Conservation (phyloP, 2,329 filamentous ascomycete genomes). For the Diaporthe capsici region DNA sequence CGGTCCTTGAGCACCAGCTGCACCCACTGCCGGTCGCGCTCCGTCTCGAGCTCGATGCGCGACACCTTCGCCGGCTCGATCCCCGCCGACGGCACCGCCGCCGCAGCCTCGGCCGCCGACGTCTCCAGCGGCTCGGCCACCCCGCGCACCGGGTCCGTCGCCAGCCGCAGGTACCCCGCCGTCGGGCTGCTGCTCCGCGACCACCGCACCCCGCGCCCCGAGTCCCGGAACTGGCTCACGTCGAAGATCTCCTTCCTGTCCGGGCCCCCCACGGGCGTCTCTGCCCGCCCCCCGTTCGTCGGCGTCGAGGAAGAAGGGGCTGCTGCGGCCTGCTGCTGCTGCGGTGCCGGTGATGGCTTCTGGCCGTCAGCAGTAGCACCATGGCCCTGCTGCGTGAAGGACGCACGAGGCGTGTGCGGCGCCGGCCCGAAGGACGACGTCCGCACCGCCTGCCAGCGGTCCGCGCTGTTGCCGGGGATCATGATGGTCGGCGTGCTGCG, state of each 20-base stretch:
- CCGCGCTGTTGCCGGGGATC: background rate
- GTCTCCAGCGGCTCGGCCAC: conserved; percentile 33
- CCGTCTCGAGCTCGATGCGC: conserved; percentile 32
- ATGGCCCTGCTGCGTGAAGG: background rate
- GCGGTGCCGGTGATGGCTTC: background rate
- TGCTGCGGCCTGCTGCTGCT: background rate
- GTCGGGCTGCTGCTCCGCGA: conserved; percentile 26
- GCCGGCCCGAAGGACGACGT: background rate
- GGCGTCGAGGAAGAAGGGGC: background rate
- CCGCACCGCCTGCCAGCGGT: conserved; percentile 33
- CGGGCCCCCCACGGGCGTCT: background rate
- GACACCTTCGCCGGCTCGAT: conserved; percentile 36
- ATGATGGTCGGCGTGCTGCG: conserved; percentile 37
- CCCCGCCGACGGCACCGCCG: conserved; percentile 1
- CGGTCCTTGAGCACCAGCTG: conserved; percentile 33
- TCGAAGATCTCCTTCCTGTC: conserved; percentile 36
- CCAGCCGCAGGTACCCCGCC: conserved; percentile 34
- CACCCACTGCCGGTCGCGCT: conserved; percentile 27
- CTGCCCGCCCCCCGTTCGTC: background rate
- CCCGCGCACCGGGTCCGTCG: conserved; percentile 25
- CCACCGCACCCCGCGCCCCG: conserved; percentile 29
- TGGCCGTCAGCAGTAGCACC: background rate
- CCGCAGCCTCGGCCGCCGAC: background rate
- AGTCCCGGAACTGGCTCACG: conserved; percentile 33
- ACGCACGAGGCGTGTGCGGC: conserved; percentile 2